Conservation (phyloP, 495 filamentous ascomycete species). For the Hypomontagnella monticulosa region DNA sequence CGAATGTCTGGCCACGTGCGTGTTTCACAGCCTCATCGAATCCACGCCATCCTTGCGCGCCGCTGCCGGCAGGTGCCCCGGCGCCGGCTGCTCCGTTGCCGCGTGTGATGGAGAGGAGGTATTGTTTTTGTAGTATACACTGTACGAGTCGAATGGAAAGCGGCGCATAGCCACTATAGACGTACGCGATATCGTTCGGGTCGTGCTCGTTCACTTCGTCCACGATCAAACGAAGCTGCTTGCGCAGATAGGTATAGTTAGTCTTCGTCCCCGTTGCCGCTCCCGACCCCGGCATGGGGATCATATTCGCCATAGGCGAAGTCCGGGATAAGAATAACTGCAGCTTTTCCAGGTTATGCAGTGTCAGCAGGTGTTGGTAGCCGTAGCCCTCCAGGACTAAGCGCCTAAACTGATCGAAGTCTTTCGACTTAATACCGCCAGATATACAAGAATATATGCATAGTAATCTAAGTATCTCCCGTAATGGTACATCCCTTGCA, state of each 20-base stretch:
- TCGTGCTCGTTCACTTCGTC: conserved; percentile 97
- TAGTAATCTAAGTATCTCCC: conserved; percentile 81
- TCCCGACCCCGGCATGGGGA: conserved; percentile 68
- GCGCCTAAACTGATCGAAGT: conserved; percentile 88
- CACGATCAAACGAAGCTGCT: conserved; percentile 85
- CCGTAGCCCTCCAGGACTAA: conserved; percentile 93
- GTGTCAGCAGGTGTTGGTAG: conserved; percentile 90
- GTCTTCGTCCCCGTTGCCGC: conserved; percentile 73
- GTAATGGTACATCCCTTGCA: conserved; percentile 79
- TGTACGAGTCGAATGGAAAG: conserved; percentile 95
- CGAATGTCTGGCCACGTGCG: conserved; percentile 86
- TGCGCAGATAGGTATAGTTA: conserved; percentile 88
- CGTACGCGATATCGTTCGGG: conserved; percentile 96
- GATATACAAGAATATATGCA: conserved; percentile 92
- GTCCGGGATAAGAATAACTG: conserved; percentile 79
- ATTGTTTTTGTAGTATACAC: conserved; percentile 89
- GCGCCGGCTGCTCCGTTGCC: conserved; percentile 61
- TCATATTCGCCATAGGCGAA: conserved; percentile 74
- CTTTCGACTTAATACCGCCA: conserved; percentile 85
- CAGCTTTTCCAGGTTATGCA: conserved; percentile 89
- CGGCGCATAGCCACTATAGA: conserved; percentile 96
- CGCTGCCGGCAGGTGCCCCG: conserved; percentile 59
- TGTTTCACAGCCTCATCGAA: conserved; percentile 91
- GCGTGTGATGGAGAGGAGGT: conserved; percentile 73
- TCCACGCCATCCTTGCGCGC: conserved; percentile 84